Evolutionary conservation across 2,329 filamentous ascomycete species (phyloP), one percentile per base, ranked within the genome.

Genomic region (Fusarium pseudoanthophilum): DNA sequence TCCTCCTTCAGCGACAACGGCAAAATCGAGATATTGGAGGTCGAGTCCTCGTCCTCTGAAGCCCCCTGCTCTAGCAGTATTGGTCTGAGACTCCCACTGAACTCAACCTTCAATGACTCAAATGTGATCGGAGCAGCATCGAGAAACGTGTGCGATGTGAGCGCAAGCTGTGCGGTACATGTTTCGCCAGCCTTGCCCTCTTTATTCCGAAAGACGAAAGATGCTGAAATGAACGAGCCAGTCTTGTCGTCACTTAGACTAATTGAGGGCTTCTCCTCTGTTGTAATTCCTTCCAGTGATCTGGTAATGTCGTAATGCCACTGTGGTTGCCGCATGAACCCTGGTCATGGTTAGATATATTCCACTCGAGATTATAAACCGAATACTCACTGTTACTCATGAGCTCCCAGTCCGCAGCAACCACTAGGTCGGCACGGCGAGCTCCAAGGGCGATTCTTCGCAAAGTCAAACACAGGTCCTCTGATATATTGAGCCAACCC

Each of bases 331-430:
- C 83, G 84, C 9, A 84, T 83, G 76, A 91, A 92, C 57, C 82
- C 89, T 90, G 61, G 43, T 51, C 20, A 28, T 56, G 14, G 58
- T 75, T 45, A 77, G 73, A 65, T 48, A 21, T 15, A 30, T 15
- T 20, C 7, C 15, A 24, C 15, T 21, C n/a, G 20, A 34, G 10
- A 4, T 42, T 26, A 32, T 14, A 6, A 18, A 5, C 21, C 14
- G 7, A 26, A 30, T 11, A 84, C 88, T 79, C 81, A 91, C 89
- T 84, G 49, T 81, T 86, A 65, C 89, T 85, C 79, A 92, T 83
- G 49, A 92, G 82, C 77, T 92, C 91, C 88, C 91, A 92, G 76
- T 92, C 90, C 57, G 91, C 87, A 34, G 89, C 85, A 40, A 92
- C 81, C 14, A 92, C 84, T 36, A 91, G 82, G 59, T 88, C 87